A percentile compares a stretch with the other conserved stretches of the same genome.
Conservation (phyloP, 805 yeast genomes). For the Wickerhamiella sergipiensis region DNA sequence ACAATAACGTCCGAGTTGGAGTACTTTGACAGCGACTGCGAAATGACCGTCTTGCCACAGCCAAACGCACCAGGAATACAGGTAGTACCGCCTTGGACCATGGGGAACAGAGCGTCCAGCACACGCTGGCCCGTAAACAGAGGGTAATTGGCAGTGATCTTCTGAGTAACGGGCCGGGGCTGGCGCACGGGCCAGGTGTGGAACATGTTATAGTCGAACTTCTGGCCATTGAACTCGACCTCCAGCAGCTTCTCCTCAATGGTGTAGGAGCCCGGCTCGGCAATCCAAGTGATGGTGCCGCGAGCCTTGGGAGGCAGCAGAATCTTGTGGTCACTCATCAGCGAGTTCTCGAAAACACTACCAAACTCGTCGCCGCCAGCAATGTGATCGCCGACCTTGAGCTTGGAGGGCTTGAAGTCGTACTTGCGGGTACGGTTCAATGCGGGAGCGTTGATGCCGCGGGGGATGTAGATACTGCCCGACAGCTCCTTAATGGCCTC, state of each 20-base stretch:
- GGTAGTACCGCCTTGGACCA: conserved; percentile 99
- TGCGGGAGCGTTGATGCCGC: conserved; percentile 98
- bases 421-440: conserved; percentile 67
- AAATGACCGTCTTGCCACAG: conserved; percentile 97
- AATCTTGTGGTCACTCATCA: conserved; percentile 84
- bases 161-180: conserved; percentile 96
- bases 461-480: conserved; percentile 91
- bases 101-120: conserved; percentile 91
- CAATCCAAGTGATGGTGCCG: conserved; percentile 87
- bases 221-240: conserved; percentile 87
- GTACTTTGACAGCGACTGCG: conserved; percentile 92
- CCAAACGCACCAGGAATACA: conserved; percentile 99
- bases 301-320: conserved; percentile 95
- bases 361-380: conserved; percentile 98
- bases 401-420: conserved; percentile 61
- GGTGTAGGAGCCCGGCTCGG: conserved; percentile 79
- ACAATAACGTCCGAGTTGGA: conserved; percentile 95
- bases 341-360: conserved; percentile 83
- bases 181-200: conserved; percentile 99
- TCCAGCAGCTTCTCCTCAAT: conserved; percentile 84
- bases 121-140: conserved; percentile 98
- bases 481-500: conserved; percentile 79
- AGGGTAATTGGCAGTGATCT: conserved; percentile 86
- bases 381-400: conserved; percentile 91
- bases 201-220: conserved; percentile 74